Evolutionary conservation across 352 stramenopile species (phyloP).

Genomic region (Globisporangium sylvaticum): DNA sequence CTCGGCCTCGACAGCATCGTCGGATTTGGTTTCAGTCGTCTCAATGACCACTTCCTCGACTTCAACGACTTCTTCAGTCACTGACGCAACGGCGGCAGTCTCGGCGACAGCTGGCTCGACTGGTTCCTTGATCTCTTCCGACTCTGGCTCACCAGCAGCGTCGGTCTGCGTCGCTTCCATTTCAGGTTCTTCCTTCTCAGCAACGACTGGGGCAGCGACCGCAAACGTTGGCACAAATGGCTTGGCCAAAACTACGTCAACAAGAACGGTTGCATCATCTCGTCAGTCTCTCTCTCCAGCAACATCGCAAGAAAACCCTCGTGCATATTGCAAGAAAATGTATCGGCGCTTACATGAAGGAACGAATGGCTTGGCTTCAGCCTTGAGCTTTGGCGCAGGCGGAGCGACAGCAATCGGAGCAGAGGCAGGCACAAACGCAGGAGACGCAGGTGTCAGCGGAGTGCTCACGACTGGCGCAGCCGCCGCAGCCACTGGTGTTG

Average conservation of each 20-base stretch:
- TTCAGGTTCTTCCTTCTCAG: slow-evolving; percentile 1
- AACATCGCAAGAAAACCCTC: background rate
- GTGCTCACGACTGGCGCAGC: background rate
- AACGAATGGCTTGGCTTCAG: slow-evolving; percentile 19
- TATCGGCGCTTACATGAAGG: slow-evolving; percentile 11
- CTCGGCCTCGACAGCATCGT: slow-evolving; percentile 31
- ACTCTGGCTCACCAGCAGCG: slow-evolving; percentile 9
- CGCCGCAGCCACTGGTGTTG: slow-evolving; percentile 1
- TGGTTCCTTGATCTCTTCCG: slow-evolving; percentile 19
- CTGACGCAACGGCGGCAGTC: background rate
- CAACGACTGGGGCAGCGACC: background rate
- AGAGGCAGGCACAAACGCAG: slow-evolving; percentile 34
- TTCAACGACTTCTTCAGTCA: background rate
- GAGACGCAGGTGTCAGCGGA: slow-evolving; percentile 11
- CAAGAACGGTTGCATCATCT: background rate
- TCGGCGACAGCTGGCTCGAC: slow-evolving; percentile 3
- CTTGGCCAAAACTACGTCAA: slow-evolving; percentile 14
- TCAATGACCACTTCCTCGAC: slow-evolving; percentile 1
- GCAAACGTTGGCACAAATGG: slow-evolving; percentile 14
- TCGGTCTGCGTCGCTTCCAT: background rate
- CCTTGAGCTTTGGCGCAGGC: slow-evolving; percentile 23
- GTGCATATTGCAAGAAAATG: background rate
- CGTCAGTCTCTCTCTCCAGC: background rate
- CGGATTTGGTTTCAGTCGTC: slow-evolving; percentile 5
- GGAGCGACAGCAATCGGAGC: slow-evolving; percentile 14